These are phyloP conservation scores for Pythium coloratum DNA, from an alignment of 352 stramenopile genomes.

Conservation along the genomic window DNA sequence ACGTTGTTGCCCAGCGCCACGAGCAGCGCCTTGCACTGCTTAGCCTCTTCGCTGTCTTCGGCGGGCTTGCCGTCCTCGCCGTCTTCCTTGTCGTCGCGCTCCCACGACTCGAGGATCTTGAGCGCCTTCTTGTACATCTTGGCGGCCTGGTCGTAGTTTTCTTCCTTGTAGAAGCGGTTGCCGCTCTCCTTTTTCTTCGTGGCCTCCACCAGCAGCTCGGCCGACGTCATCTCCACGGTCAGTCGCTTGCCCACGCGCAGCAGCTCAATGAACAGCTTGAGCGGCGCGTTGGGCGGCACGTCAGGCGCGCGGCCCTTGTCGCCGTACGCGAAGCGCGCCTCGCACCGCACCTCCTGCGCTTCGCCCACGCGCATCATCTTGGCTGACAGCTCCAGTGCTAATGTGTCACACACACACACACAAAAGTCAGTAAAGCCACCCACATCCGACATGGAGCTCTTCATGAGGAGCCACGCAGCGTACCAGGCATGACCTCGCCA, in stretches of 20 bases:
- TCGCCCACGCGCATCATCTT: conserved; percentile 84
- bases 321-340: conserved; percentile 72
- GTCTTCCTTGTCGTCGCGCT: conserved; percentile 33
- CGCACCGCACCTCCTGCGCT: conserved; percentile 67
- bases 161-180: conserved; percentile 78
- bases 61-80: conserved; percentile 8
- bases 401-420: background rate
- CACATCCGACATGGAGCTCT: background rate
- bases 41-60: conserved; percentile 22
- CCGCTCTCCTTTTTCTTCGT: conserved; percentile 84
- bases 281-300: conserved; percentile 43
- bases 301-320: conserved; percentile 57
- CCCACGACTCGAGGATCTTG: conserved; percentile 78
- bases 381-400: conserved; percentile 71
- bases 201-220: conserved; percentile 71
- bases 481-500: conserved; percentile 79
- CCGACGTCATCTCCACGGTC: conserved; percentile 70
- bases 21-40: conserved; percentile 71
- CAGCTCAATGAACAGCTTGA: conserved; percentile 65
- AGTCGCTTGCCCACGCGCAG: conserved; percentile 64
- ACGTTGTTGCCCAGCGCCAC: conserved; percentile 83
- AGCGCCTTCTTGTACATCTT: conserved; percentile 85
- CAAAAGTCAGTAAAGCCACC: background rate
- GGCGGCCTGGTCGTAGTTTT: conserved; percentile 82
- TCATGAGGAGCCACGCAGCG: conserved; percentile 1